Conservation (phyloP, 1,284 basidiomycete species). For the Sporisorium reilianum region DNA sequence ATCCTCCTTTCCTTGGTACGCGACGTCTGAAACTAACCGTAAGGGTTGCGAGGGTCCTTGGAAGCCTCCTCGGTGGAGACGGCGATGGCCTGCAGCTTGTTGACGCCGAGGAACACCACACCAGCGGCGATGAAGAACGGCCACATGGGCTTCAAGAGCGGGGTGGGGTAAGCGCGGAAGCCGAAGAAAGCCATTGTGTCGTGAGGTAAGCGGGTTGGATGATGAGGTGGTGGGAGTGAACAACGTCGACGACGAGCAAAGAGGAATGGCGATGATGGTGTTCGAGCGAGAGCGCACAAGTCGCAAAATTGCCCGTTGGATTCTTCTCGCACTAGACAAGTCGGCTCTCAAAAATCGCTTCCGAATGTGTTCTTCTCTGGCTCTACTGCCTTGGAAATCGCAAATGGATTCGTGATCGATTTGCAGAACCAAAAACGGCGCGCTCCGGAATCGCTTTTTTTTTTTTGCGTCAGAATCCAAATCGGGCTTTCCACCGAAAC, state of each 20-base stretch:
- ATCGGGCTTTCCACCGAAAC: neutral
- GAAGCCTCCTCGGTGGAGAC: conserved; percentile 63
- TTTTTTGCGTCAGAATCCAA: no score
- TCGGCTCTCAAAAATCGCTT: conserved; percentile 12
- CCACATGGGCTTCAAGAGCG: conserved; percentile 65
- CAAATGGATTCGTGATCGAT: conserved; percentile 39
- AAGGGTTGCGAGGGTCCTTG: conserved; percentile 69
- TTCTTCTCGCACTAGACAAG: conserved; percentile 39
- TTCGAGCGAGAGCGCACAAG: conserved; percentile 11
- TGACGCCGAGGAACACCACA: conserved; percentile 63
- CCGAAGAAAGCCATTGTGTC: conserved; percentile 63
- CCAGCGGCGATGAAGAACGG: conserved; percentile 65
- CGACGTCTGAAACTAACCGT: conserved; percentile 57
- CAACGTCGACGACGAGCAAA: neutral
- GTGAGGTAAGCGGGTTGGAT: conserved; percentile 1
- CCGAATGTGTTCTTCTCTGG: conserved; percentile 5
- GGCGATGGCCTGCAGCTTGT: conserved; percentile 59
- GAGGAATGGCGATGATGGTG: conserved; percentile 26
- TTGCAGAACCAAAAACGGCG: conserved; percentile 9
- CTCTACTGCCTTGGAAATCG: neutral
- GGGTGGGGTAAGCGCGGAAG: conserved; percentile 67
- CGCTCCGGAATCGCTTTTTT: conserved; percentile 17
- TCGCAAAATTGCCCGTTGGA: neutral
- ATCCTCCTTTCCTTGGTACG: neutral
- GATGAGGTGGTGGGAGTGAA: conserved; percentile 7